Evolutionary conservation across 352 stramenopile species (phyloP), one percentile per base, ranked within the genome.

Genomic region (Globisporangium rhizosaccharum): DNA sequence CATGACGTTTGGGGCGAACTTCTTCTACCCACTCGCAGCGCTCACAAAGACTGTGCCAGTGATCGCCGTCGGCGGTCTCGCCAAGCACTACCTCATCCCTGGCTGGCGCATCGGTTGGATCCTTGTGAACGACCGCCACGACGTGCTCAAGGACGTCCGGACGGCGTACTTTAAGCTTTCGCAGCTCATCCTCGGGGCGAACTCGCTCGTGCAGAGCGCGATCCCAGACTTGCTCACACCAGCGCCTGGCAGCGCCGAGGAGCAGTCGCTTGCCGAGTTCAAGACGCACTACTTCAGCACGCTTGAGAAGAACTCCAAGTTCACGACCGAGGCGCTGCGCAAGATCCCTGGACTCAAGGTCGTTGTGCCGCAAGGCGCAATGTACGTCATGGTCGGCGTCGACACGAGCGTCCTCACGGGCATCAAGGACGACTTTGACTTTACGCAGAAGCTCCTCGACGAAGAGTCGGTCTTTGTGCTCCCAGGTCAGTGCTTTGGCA

Each of bases 381-480:
- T 98, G 93, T 99, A 99, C 65, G 82, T 87, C 14, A 98, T 98
- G 88, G 82, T 87, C 67, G 53, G 73, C 61, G 28, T 98, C 47
- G 75, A 94, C 61, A 79, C 76, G 0, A 62, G 62, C 25, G 48
- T 82, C 18, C 73, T 97, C 39, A 82, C 79, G 18, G 87, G 82
- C 48, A 91, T 98, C 64, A 65, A 87, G 46, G 80, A 98, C 71
- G 96, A 98, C 68, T 73, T 97, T 8, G 90, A 95, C 57, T 97
- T 98, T 54, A 95, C 90, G n/a, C 82, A 92, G 63, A 88, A 94
- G 64, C 76, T 99, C 11, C 70, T 98, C 2, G 73, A 96, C 44
- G 94, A 99, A 82, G 93, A 99, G 68, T 97, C 93, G 41, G 86
- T 99, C 9, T 94, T 98, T 56, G 87, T 98, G 12, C 70, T 99